phyloP scores from a whole-genome alignment of 768 basidiomycete genomes.

The Termitomyces sp. region DNA sequence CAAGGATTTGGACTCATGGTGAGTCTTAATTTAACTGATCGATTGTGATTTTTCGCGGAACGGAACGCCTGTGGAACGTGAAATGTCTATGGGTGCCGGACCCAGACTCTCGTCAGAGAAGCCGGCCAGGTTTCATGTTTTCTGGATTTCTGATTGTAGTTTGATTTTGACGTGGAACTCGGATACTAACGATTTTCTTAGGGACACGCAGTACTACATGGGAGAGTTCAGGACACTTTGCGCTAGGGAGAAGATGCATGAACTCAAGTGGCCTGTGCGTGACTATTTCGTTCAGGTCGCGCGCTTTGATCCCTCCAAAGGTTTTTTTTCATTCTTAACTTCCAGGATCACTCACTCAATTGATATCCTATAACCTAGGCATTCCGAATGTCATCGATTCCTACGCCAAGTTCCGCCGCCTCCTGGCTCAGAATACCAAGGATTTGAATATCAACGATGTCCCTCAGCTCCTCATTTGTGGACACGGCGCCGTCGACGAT shows the following conservation, averaged over 20 bases:
- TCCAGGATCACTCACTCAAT: neutral
- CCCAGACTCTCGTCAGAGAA: neutral
- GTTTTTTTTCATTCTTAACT: slow-evolving; percentile 17
- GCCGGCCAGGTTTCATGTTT: neutral
- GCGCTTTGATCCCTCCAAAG: slow-evolving; percentile 85
- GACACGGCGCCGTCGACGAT: slow-evolving; percentile 93
- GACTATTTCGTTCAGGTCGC: slow-evolving; percentile 91
- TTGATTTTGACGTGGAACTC: neutral
- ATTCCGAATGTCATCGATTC: slow-evolving; percentile 84
- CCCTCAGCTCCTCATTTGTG: slow-evolving; percentile 80
- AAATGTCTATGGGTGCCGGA: neutral
- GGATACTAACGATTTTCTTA: slow-evolving; percentile 10
- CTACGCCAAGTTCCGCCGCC: slow-evolving; percentile 77
- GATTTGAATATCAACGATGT: slow-evolving; percentile 45
- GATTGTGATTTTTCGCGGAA: neutral
- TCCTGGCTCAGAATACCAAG: slow-evolving; percentile 44
- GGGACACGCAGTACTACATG: slow-evolving; percentile 88
- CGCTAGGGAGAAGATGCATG: slow-evolving; percentile 74
- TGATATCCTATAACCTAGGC: slow-evolving; percentile 39
- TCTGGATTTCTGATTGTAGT: neutral
- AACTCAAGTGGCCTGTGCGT: slow-evolving; percentile 74
- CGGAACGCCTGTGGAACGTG: neutral
- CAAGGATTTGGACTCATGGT: slow-evolving; percentile 76
- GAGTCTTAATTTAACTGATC: slow-evolving; percentile 2
- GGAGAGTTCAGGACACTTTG: slow-evolving; percentile 81